Percentiles rank a stretch among this genome's conserved stretches.
Conservation (phyloP, 257 asterid species). For the Schizonepeta tenuifolia region DNA sequence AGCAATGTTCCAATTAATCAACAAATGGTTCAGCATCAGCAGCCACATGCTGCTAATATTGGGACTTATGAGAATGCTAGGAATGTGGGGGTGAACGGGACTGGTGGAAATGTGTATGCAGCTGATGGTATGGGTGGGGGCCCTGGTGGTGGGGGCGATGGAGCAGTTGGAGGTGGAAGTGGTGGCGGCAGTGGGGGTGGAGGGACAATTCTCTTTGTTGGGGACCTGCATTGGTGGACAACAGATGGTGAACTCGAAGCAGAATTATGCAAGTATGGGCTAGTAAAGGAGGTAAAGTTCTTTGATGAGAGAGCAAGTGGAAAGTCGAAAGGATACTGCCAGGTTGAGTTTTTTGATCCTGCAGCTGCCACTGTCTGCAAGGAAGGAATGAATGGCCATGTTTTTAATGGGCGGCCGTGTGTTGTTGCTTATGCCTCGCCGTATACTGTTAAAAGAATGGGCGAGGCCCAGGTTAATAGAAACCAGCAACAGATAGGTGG, state of each 20-base stretch:
- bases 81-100: conserved; percentile 35
- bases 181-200: conserved; percentile 34
- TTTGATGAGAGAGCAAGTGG: conserved; percentile 99
- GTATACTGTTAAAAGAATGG: conserved; percentile 80
- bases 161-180: conserved; percentile 59
- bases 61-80: conserved; percentile 34
- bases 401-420: conserved; percentile 91
- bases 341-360: conserved; percentile 88
- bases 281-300: conserved; percentile 86
- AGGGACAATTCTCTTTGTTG: conserved; percentile 76
- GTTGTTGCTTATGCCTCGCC: conserved; percentile 96
- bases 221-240: conserved; percentile 99
- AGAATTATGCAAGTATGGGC: conserved; percentile 75
- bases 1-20: conserved; percentile 36
- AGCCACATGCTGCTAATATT: conserved; percentile 30
- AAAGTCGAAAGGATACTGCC: conserved; percentile 96
- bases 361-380: conserved; percentile 79
- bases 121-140: conserved; percentile 38
- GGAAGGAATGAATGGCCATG: conserved; percentile 89
- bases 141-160: conserved; percentile 33
- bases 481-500: conserved; percentile 60
- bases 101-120: conserved; percentile 37
- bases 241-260: conserved; percentile 88
- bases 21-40: conserved; percentile 38
- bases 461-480: conserved; percentile 74